Percentiles rank a stretch among this genome's conserved stretches.
phyloP scores from a whole-genome alignment of 2,329 filamentous ascomycete species.

The Botrytis tulipae region DNA sequence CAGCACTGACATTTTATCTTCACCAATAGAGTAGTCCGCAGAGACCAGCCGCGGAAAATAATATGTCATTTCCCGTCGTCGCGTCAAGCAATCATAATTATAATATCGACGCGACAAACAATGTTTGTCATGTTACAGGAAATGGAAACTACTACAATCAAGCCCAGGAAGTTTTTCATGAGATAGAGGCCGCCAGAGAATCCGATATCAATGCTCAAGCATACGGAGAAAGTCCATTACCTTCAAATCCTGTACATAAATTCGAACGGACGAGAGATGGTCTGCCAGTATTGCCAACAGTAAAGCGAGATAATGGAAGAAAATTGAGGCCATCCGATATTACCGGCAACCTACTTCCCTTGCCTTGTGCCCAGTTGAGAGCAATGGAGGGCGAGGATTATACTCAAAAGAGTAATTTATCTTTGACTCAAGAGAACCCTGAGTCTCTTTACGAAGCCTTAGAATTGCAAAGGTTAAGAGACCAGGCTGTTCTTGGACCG shows the following conservation, averaged over 20 bases:
- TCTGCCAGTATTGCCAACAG: background rate
- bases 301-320: too few relatives aligned
- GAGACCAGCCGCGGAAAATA: background rate
- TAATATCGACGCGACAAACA: slow-evolving; percentile 4
- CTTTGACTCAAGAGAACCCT: slow-evolving; percentile 36
- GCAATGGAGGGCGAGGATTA: slow-evolving; percentile 14
- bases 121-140: background rate
- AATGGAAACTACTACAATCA: background rate
- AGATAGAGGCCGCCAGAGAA: background rate
- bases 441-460: slow-evolving; percentile 33
- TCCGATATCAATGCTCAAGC: background rate
- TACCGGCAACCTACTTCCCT: background rate
- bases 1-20: slow-evolving; percentile 16
- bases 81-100: background rate
- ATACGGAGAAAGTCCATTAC: background rate
- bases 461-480: slow-evolving; percentile 19
- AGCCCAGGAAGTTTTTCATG: background rate
- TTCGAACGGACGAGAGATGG: background rate
- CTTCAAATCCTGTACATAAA: background rate
- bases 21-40: slow-evolving; percentile 10
- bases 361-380: background rate
- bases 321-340: background rate
- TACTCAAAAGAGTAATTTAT: slow-evolving; percentile 34
- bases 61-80: background rate
- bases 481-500: slow-evolving; percentile 11